Percentiles rank a stretch among this genome's conserved stretches.
Evolutionary conservation across 441 rosid genomes (phyloP).

Genomic region (Macaranga tanarius): DNA sequence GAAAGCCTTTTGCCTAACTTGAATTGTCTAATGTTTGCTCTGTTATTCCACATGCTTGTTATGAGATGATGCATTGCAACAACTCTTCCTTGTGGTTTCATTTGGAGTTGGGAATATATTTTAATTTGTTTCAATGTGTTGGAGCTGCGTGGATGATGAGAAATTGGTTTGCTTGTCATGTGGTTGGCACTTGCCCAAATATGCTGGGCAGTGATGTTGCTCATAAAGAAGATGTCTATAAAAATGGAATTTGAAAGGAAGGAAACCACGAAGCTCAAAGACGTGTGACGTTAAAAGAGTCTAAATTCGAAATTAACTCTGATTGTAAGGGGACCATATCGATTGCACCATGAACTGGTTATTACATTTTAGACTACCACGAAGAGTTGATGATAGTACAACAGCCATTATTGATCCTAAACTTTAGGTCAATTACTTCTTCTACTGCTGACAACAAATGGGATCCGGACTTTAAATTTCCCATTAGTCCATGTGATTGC

Average conservation of each 20-base stretch:
- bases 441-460: slow-evolving; percentile 49
- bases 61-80: not conserved
- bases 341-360: not conserved
- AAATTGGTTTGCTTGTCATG: not conserved
- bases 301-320: too few species aligned
- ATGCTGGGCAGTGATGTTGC: not conserved
- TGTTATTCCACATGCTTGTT: not conserved
- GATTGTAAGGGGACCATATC: too few species aligned
- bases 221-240: too few species aligned
- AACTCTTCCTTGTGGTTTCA: not conserved
- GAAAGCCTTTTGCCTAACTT: not conserved
- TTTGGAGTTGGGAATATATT: not conserved
- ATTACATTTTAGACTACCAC: not conserved
- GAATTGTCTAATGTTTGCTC: not conserved
- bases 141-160: not conserved
- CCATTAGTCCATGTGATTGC: slow-evolving; percentile 63
- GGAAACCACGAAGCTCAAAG: too few species aligned
- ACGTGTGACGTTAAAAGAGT: too few species aligned
- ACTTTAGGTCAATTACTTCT: not conserved
- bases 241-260: too few species aligned
- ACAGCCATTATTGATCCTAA: not conserved
- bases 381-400: not conserved
- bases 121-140: not conserved
- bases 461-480: slow-evolving; percentile 54
- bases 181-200: not conserved